Conservation (phyloP, 1,139 yeast genomes). For the Casaregolazyma suthepensis region DNA sequence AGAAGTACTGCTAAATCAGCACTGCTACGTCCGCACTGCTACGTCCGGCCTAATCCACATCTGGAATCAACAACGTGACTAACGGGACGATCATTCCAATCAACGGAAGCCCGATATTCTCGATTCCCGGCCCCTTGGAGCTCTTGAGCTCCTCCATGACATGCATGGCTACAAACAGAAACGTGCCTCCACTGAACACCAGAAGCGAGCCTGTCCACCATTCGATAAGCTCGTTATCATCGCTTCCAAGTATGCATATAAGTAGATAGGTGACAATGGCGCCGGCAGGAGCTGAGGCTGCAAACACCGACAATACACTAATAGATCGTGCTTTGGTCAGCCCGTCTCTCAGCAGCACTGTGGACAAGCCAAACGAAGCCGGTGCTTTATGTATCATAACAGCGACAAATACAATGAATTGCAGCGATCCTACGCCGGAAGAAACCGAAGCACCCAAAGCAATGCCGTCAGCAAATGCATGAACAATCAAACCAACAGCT, state of each 20-base stretch:
- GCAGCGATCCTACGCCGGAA: slow-evolving; percentile 41
- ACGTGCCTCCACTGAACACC: slow-evolving; percentile 67
- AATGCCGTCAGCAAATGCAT: slow-evolving; percentile 69
- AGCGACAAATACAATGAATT: slow-evolving; percentile 50
- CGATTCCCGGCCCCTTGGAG: slow-evolving; percentile 1
- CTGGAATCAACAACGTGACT: slow-evolving; percentile 30
- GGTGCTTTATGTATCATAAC: slow-evolving; percentile 71
- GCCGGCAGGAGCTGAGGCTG: slow-evolving; percentile 48
- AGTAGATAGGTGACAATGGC: slow-evolving; percentile 44
- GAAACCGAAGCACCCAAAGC: slow-evolving; percentile 61
- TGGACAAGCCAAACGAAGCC: slow-evolving; percentile 61
- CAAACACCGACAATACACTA: slow-evolving; percentile 42
- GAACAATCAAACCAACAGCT: slow-evolving; percentile 59
- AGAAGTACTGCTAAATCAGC: too few species aligned
- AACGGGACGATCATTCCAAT: slow-evolving; percentile 33
- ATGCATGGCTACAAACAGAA: slow-evolving; percentile 63
- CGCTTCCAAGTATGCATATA: slow-evolving; percentile 32
- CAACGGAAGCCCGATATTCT: slow-evolving; percentile 22
- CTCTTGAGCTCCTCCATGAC: slow-evolving; percentile 41
- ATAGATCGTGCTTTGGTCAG: slow-evolving; percentile 31
- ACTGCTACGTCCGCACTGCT: too few species aligned
- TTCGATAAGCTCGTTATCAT: slow-evolving; percentile 26
- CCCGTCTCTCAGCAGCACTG: slow-evolving; percentile 44
- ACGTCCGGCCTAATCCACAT: slow-evolving; percentile 19
- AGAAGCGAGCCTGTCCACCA: slow-evolving; percentile 48